Percentiles rank a stretch among this genome's conserved stretches.
These are phyloP conservation scores for Trichoderma hamatum DNA, from an alignment of 2,329 filamentous ascomycete species.

Conservation along the genomic window DNA sequence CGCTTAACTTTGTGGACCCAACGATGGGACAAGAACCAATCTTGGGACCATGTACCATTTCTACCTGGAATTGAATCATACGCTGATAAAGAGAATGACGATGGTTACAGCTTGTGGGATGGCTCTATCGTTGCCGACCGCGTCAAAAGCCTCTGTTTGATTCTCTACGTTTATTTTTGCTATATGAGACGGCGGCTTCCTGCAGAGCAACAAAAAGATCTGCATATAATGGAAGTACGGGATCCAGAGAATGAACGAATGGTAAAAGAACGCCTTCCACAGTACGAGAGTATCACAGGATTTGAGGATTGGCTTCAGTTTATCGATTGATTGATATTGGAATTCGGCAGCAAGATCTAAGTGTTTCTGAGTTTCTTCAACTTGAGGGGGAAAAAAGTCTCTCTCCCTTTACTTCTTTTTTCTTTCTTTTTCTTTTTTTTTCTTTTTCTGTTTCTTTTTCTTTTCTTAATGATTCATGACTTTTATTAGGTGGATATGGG, in stretches of 20 bases:
- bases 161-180: constrained; percentile 26
- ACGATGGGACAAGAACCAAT: neutral
- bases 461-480: neutral
- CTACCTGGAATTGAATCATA: neutral
- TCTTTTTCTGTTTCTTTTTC: neutral
- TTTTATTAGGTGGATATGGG: too few relatives aligned
- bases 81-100: neutral
- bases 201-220: neutral
- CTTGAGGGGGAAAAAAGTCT: neutral
- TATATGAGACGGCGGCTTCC: constrained; percentile 17
- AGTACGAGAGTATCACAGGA: constrained; percentile 14
- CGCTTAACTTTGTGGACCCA: neutral
- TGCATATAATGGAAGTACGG: neutral
- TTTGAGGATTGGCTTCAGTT: constrained; percentile 17
- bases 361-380: neutral
- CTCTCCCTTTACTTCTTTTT: neutral
- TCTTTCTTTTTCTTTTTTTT: neutral
- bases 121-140: neutral
- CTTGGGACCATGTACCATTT: neutral
- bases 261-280: constrained; percentile 22
- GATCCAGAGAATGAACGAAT: neutral
- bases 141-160: constrained; percentile 8
- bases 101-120: neutral
- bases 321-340: neutral
- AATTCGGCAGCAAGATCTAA: neutral